These are phyloP conservation scores for Coniella lustricola DNA, from an alignment of 2,329 filamentous ascomycete genomes.

Conservation along the genomic window DNA sequence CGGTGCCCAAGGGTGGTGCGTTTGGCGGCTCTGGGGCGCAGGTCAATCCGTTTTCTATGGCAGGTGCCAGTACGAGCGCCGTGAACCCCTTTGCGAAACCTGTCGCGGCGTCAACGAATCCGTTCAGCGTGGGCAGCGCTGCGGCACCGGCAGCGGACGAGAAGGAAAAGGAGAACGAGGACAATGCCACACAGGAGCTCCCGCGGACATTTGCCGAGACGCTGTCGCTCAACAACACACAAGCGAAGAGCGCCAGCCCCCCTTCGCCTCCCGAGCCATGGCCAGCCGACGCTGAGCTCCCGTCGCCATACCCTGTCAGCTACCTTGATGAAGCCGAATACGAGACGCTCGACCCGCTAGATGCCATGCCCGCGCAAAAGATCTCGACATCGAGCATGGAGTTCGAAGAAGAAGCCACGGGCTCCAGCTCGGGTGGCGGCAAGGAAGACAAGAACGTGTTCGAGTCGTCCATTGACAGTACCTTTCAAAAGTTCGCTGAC, in stretches of 20 bases:
- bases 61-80: conserved; percentile 36
- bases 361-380: conserved; percentile 40
- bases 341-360: conserved; percentile 67
- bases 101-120: conserved; percentile 35
- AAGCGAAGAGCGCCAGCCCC: conserved; percentile 29
- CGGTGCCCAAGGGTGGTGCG: conserved; percentile 40
- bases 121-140: conserved; percentile 24
- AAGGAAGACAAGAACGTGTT: conserved; percentile 65
- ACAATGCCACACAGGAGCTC: conserved; percentile 30
- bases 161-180: conserved; percentile 17
- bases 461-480: conserved; percentile 66
- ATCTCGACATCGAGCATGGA: conserved; percentile 41
- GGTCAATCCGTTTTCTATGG: conserved; percentile 49
- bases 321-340: conserved; percentile 86
- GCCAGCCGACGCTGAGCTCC: conserved; percentile 61
- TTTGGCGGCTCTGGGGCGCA: conserved; percentile 26
- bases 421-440: conserved; percentile 24
- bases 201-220: conserved; percentile 64
- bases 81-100: conserved; percentile 55
- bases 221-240: conserved; percentile 61
- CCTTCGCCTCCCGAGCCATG: conserved; percentile 58
- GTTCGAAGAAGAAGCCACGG: conserved; percentile 31
- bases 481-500: conserved; percentile 76
- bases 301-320: conserved; percentile 65
- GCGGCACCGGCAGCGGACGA: conserved; percentile 26